Percentiles rank a stretch among this genome's conserved stretches.
Conservation (phyloP, 805 yeast genomes). For the Cyberlindnera japonica region DNA sequence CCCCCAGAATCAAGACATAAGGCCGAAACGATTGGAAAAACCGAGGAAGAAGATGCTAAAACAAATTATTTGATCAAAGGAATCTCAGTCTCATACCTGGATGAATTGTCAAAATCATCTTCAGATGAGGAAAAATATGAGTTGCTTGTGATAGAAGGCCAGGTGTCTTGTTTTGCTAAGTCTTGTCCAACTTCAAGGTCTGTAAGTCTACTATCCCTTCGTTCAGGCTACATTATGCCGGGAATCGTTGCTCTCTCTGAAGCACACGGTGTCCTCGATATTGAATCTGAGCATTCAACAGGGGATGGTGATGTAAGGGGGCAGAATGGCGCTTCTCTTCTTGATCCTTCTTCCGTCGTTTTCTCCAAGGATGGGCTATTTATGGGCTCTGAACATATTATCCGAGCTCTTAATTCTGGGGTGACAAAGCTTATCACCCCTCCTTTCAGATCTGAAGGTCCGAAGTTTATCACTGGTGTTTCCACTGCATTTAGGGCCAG, state of each 20-base stretch:
- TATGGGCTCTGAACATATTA: conserved; percentile 7
- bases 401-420: conserved; percentile 7
- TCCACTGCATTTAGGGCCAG: conserved; percentile 2
- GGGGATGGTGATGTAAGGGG: conserved; percentile 11
- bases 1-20: conserved; percentile 6
- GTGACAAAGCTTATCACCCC: conserved; percentile 8
- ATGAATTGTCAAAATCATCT: not conserved
- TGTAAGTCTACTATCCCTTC: not conserved
- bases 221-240: conserved; percentile 3
- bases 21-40: not conserved
- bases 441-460: conserved; percentile 11
- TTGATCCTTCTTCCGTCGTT: not conserved
- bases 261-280: conserved; percentile 7
- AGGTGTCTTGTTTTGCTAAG: conserved; percentile 7
- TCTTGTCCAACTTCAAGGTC: conserved; percentile 1
- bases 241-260: conserved; percentile 5
- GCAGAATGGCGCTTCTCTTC: not conserved
- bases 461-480: conserved; percentile 8
- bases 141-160: conserved; percentile 3
- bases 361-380: conserved; percentile 9
- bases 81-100: conserved; percentile 3
- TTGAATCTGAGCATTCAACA: conserved; percentile 8
- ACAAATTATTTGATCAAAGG: conserved; percentile 5
- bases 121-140: not conserved
- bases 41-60: not conserved